phyloP scores from a whole-genome alignment of 2,329 filamentous ascomycete genomes.

The Teratosphaeria destructans region DNA sequence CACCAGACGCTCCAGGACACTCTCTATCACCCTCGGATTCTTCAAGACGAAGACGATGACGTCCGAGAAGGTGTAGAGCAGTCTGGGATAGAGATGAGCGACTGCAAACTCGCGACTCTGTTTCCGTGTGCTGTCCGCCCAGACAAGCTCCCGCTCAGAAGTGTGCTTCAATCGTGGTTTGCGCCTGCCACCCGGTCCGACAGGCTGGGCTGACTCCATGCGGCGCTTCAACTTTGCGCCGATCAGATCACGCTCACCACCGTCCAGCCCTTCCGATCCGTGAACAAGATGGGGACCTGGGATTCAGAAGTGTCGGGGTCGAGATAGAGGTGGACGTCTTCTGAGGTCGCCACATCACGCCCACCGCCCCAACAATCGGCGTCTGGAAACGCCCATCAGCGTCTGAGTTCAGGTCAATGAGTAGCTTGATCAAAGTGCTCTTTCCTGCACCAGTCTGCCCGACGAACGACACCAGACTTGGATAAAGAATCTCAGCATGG shows the following conservation, averaged over 20 bases:
- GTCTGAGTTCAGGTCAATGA: no score
- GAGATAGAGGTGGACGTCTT: background rate
- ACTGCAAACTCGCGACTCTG: background rate
- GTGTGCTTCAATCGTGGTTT: no score
- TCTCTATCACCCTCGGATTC: background rate
- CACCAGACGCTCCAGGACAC: background rate
- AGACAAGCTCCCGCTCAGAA: no score
- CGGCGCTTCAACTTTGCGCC: no score
- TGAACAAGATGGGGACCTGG: background rate
- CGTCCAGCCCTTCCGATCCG: background rate
- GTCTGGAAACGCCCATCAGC: no score
- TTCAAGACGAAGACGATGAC: background rate
- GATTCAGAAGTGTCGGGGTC: background rate
- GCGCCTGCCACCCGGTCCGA: background rate
- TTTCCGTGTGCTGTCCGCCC: background rate
- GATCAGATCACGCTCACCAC: background rate
- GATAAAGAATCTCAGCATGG: no score
- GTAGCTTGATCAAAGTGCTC: no score
- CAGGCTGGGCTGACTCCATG: background rate
- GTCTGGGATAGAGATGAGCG: background rate
- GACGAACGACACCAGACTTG: no score
- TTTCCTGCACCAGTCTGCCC: no score
- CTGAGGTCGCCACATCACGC: background rate
- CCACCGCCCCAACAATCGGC: no score
- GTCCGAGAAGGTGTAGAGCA: background rate